Evolutionary conservation across 345 rosid species (phyloP).

Genomic region (Lumnitzera littorea): DNA sequence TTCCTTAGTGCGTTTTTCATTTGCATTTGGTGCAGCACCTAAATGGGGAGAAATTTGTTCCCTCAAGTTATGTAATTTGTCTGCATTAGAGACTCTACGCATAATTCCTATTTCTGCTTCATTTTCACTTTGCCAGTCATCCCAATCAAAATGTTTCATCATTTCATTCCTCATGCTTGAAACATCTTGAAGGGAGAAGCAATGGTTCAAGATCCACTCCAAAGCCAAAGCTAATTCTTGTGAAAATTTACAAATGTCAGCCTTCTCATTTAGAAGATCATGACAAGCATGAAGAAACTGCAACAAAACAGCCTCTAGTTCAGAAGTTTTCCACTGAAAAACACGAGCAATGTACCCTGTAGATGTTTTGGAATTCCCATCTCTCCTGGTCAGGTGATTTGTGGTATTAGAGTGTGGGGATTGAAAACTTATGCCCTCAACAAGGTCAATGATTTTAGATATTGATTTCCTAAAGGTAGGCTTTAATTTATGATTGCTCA

Average conservation of each 20-base stretch:
- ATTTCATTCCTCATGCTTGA: constrained; percentile 76
- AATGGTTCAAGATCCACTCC: constrained; percentile 83
- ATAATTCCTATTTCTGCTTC: constrained; percentile 46
- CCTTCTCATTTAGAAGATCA: constrained; percentile 50
- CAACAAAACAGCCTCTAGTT: constrained; percentile 42
- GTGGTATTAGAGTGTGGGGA: constrained; percentile 14
- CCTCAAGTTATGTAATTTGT: constrained; percentile 13
- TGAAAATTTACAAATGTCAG: constrained; percentile 47
- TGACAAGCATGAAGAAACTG: constrained; percentile 59
- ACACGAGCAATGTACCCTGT: constrained; percentile 65
- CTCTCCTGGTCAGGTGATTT: constrained; percentile 27
- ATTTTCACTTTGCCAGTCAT: constrained; percentile 54
- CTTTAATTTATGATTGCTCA: constrained; percentile 15
- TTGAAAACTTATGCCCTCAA: constrained; percentile 51
- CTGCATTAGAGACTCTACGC: constrained; percentile 31
- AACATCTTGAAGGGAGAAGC: constrained; percentile 92
- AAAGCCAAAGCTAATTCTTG: constrained; percentile 50
- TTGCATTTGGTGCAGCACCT: constrained; percentile 10
- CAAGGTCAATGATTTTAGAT: constrained; percentile 51
- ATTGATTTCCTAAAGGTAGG: constrained; percentile 49
- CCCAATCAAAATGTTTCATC: constrained; percentile 61
- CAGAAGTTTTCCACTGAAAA: constrained; percentile 89
- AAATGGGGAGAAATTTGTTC: constrained; percentile 9
- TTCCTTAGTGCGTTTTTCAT: constrained; percentile 15
- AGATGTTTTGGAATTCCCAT: constrained; percentile 41